Conservation (phyloP, 2,329 filamentous ascomycete species). For the Ceratocystis albifundus region DNA sequence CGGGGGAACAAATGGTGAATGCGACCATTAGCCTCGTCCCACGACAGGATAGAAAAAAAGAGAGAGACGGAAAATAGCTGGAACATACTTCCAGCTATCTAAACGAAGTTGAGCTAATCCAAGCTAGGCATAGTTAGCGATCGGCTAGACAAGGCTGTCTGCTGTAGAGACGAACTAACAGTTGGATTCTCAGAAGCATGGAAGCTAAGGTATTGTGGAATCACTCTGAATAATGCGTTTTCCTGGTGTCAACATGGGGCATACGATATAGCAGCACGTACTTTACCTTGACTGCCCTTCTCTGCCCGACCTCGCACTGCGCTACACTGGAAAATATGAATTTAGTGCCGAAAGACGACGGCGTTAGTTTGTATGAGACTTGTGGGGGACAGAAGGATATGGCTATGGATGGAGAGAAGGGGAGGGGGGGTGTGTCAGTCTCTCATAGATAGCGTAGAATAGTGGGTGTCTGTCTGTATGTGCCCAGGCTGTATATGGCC, state of each 20-base stretch:
- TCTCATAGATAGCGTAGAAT: too few relatives aligned
- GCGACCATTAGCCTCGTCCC: neutral
- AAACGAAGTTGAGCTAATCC: neutral
- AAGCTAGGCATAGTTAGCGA: constrained; percentile 2
- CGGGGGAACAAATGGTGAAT: neutral
- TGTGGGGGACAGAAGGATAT: too few relatives aligned
- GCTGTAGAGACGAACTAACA: neutral
- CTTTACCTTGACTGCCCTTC: too few relatives aligned
- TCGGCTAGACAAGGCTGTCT: neutral
- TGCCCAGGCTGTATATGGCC: neutral
- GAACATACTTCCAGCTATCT: neutral
- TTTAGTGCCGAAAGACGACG: too few relatives aligned
- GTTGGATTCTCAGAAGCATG: neutral
- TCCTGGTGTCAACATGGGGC: neutral
- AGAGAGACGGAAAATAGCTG: neutral
- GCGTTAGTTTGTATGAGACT: too few relatives aligned
- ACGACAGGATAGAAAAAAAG: neutral
- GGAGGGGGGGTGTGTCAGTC: too few relatives aligned
- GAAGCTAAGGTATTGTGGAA: neutral
- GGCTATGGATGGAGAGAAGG: too few relatives aligned
- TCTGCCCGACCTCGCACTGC: too few relatives aligned
- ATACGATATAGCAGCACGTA: neutral
- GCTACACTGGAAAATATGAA: too few relatives aligned
- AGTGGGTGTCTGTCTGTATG: neutral
- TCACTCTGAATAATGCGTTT: neutral